These are phyloP conservation scores for Yamadazyma takamatsuzukensis DNA, from an alignment of 805 yeast genomes.

Conservation along the genomic window DNA sequence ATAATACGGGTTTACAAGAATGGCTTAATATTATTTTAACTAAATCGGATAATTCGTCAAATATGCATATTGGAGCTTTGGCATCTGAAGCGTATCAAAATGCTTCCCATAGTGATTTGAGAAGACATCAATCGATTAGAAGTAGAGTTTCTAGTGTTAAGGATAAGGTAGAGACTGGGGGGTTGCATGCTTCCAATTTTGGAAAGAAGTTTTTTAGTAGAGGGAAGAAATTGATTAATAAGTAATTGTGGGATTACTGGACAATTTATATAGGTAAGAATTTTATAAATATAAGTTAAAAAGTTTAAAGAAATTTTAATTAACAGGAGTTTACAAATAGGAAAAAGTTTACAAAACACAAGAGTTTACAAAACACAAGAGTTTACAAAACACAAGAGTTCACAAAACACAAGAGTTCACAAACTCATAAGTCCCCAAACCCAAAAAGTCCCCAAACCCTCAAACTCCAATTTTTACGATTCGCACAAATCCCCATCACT, in stretches of 20 bases:
- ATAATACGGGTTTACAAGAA: slow-evolving; percentile 54
- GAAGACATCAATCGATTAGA: slow-evolving; percentile 48
- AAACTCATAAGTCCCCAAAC: no score
- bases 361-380: no score
- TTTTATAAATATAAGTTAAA: no score
- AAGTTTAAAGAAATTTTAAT: no score
- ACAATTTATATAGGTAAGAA: background rate
- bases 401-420: no score
- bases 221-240: slow-evolving; percentile 44
- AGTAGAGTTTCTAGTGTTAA: slow-evolving; percentile 47
- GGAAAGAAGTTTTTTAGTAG: slow-evolving; percentile 55
- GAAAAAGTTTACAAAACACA: no score
- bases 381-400: no score
- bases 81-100: slow-evolving; percentile 66
- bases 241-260: background rate
- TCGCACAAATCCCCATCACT: background rate
- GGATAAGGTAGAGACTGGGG: slow-evolving; percentile 44
- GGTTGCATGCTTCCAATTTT: slow-evolving; percentile 48
- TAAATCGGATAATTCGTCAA: slow-evolving; percentile 29
- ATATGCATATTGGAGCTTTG: slow-evolving; percentile 46
- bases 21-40: slow-evolving; percentile 52
- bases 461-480: no score
- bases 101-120: slow-evolving; percentile 53
- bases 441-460: no score
- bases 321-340: no score